Conservation (phyloP, 208 protist species). For the Novymonas esmeraldas region DNA sequence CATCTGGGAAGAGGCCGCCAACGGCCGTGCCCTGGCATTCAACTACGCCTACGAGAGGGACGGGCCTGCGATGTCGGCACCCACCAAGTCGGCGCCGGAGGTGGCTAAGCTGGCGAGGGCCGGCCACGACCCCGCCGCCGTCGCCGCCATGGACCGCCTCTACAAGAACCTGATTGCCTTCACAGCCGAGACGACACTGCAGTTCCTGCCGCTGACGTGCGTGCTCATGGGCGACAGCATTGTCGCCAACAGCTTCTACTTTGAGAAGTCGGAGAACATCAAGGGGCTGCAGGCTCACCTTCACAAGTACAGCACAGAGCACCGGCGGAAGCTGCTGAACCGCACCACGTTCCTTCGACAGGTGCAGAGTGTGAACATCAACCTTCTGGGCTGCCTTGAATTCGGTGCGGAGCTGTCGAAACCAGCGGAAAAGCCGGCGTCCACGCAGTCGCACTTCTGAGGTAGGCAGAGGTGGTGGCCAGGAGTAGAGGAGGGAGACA, state of each 20-base stretch:
- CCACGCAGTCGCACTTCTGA: slow-evolving; percentile 20
- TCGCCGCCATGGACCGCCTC: slow-evolving; percentile 47
- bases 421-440: no score
- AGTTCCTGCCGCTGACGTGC: slow-evolving; percentile 62
- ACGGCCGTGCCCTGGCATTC: slow-evolving; percentile 43
- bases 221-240: slow-evolving; percentile 74
- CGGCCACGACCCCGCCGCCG: slow-evolving; percentile 41
- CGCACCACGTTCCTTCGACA: slow-evolving; percentile 70
- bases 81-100: slow-evolving; percentile 35
- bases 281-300: slow-evolving; percentile 32
- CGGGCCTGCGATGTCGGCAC: slow-evolving; percentile 1
- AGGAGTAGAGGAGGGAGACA: no score
- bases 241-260: slow-evolving; percentile 67
- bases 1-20: slow-evolving; percentile 51
- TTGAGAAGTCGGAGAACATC: slow-evolving; percentile 39
- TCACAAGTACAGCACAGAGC: slow-evolving; percentile 66
- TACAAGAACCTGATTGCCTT: slow-evolving; percentile 56
- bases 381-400: slow-evolving; percentile 69
- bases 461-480: background rate
- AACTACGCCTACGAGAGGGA: slow-evolving; percentile 52
- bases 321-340: slow-evolving; percentile 45
- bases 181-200: slow-evolving; percentile 55
- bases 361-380: slow-evolving; percentile 67
- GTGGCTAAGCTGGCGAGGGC: slow-evolving; percentile 54
- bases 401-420: slow-evolving; percentile 34